These are phyloP conservation scores for Fomitopsis pinicola DNA, from an alignment of 1,284 basidiomycete species.

Conservation along the genomic window DNA sequence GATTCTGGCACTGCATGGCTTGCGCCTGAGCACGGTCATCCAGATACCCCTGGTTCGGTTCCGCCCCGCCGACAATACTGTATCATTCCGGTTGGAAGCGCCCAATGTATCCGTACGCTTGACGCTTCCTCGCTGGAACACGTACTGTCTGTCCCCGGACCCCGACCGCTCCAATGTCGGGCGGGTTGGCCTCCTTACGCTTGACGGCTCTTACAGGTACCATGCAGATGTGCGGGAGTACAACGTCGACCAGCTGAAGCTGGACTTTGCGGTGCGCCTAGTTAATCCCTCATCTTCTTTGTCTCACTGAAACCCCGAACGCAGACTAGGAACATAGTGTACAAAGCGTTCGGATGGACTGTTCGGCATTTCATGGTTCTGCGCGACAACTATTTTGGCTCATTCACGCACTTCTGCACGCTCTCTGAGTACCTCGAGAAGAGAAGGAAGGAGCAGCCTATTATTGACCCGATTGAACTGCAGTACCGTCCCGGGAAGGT, in stretches of 20 bases:
- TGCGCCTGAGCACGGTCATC: constrained; percentile 45
- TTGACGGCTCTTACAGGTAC: constrained; percentile 76
- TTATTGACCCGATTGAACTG: constrained; percentile 76
- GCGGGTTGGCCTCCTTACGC: constrained; percentile 48
- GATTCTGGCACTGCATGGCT: constrained; percentile 66
- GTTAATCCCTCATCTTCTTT: neutral
- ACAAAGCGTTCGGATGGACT: constrained; percentile 81
- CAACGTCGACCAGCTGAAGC: constrained; percentile 72
- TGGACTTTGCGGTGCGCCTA: constrained; percentile 61
- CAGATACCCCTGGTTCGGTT: constrained; percentile 71
- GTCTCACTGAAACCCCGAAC: neutral
- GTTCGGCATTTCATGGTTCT: constrained; percentile 84
- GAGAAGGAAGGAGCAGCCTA: constrained; percentile 48
- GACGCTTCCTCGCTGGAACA: constrained; percentile 85
- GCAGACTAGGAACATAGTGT: constrained; percentile 51
- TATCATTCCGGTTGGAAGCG: constrained; percentile 64
- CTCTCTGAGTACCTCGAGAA: constrained; percentile 80
- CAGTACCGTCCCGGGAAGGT: constrained; percentile 76
- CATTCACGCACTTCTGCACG: constrained; percentile 88
- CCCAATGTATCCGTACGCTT: constrained; percentile 57
- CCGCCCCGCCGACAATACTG: constrained; percentile 63
- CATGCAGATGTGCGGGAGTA: constrained; percentile 64
- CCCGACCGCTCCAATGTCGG: constrained; percentile 56
- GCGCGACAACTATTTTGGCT: constrained; percentile 89
- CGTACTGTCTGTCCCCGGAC: constrained; percentile 68